Conservation (phyloP, 2,329 filamentous ascomycete species). For the Colletotrichum camelliae region DNA sequence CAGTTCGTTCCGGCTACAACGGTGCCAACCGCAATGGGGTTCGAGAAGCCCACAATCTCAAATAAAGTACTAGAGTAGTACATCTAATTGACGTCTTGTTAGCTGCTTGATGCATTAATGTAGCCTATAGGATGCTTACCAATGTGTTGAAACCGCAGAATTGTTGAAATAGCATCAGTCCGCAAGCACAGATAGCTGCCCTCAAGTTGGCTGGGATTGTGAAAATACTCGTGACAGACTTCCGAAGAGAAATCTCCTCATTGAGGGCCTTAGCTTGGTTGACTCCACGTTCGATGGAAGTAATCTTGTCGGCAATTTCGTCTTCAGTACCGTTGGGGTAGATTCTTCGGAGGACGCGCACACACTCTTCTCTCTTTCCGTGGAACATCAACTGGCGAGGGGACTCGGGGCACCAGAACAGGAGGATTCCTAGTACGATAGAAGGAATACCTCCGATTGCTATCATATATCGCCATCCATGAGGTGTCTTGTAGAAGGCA, state of each 20-base stretch:
- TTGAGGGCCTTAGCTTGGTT: background rate
- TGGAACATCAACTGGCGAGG: slow-evolving; percentile 27
- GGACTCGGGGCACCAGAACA: slow-evolving; percentile 16
- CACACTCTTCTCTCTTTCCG: slow-evolving; percentile 36
- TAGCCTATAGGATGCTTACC: background rate
- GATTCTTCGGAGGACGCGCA: background rate
- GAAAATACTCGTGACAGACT: slow-evolving; percentile 33
- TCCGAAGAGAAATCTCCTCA: slow-evolving; percentile 12
- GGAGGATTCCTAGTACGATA: slow-evolving; percentile 22
- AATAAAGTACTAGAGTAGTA: slow-evolving; percentile 21
- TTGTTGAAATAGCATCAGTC: slow-evolving; percentile 45
- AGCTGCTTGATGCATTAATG: background rate
- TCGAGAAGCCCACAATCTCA: slow-evolving; percentile 30
- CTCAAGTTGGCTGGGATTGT: slow-evolving; percentile 39
- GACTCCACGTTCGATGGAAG: background rate
- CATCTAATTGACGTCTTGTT: background rate
- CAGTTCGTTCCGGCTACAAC: slow-evolving; percentile 53
- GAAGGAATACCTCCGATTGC: slow-evolving; percentile 20
- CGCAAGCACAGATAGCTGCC: slow-evolving; percentile 45
- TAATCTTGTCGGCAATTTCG: slow-evolving; percentile 32
- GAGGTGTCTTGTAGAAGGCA: slow-evolving; percentile 35
- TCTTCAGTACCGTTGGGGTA: slow-evolving; percentile 16
- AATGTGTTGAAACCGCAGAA: slow-evolving; percentile 23
- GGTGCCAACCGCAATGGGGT: slow-evolving; percentile 47
- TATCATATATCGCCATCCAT: slow-evolving; percentile 26